Evolutionary conservation across 441 rosid species (phyloP).

Genomic region (Eruca vesicaria): DNA sequence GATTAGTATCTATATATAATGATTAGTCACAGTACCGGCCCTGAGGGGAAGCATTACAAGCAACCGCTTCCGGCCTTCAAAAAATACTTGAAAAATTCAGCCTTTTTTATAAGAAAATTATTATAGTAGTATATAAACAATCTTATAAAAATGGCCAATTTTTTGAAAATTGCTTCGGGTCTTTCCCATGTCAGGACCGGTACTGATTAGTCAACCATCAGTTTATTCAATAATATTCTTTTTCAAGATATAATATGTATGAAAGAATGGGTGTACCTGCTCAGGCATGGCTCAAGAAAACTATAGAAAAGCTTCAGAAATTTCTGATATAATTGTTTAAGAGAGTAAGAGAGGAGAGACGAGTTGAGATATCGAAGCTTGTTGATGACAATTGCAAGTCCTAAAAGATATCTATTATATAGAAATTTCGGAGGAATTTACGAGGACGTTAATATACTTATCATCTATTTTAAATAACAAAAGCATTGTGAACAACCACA

Average conservation of each 20-base stretch:
- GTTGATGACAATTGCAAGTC: constrained; percentile 6
- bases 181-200: no score
- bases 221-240: no score
- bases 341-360: neutral
- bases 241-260: neutral
- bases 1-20: neutral
- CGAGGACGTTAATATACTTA: neutral
- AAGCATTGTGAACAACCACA: neutral
- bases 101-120: no score
- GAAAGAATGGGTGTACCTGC: constrained; percentile 2
- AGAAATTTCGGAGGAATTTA: neutral
- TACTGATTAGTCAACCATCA: no score
- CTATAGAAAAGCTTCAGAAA: constrained; percentile 7
- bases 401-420: neutral
- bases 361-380: neutral
- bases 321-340: neutral
- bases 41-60: no score
- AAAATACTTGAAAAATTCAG: no score
- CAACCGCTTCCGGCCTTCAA: no score
- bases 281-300: constrained; percentile 20
- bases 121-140: no score
- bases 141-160: no score
- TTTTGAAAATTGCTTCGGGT: no score
- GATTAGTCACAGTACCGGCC: no score
- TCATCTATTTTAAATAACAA: neutral